phyloP scores from a whole-genome alignment of 805 yeast species.

The Clavispora asparagi region DNA sequence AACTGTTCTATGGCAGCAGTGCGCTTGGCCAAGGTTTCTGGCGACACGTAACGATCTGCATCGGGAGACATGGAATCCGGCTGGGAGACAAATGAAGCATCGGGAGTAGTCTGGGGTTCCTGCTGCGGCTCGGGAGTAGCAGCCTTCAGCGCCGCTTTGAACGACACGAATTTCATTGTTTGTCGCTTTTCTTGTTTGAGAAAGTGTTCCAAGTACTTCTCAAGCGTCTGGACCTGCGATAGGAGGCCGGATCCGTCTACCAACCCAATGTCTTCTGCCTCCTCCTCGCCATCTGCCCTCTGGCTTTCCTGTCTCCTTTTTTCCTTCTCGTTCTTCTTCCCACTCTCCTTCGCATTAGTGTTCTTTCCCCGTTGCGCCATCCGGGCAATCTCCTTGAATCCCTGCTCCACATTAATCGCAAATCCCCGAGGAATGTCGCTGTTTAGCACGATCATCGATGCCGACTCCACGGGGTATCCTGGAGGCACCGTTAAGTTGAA shows the following conservation, averaged over 20 bases:
- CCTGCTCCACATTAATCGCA: conserved; percentile 61
- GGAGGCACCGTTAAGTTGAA: conserved; percentile 51
- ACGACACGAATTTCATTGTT: conserved; percentile 56
- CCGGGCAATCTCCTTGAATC: conserved; percentile 46
- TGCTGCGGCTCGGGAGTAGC: conserved; percentile 1
- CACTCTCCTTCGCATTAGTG: background rate
- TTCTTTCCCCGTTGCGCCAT: conserved; percentile 5
- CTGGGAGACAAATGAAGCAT: background rate
- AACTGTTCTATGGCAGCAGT: conserved; percentile 21
- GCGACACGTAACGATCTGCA: conserved; percentile 1
- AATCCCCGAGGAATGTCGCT: conserved; percentile 67
- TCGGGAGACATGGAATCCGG: too few species aligned
- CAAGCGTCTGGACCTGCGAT: conserved; percentile 53
- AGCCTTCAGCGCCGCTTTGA: conserved; percentile 8
- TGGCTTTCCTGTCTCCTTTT: conserved; percentile 1
- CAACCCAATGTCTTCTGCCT: conserved; percentile 23
- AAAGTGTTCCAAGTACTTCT: conserved; percentile 53
- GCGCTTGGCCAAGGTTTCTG: conserved; percentile 10
- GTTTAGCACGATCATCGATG: conserved; percentile 54
- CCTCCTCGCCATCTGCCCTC: conserved; percentile 15
- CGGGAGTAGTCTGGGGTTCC: conserved; percentile 1
- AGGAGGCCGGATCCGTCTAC: conserved; percentile 47
- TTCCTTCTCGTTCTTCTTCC: background rate
- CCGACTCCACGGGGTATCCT: conserved; percentile 47
- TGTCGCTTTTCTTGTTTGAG: conserved; percentile 54